Evolutionary conservation across 116 monocot genomes (phyloP), one percentile per base, ranked within the genome.

Genomic region (Trichopus zeylanicus): DNA sequence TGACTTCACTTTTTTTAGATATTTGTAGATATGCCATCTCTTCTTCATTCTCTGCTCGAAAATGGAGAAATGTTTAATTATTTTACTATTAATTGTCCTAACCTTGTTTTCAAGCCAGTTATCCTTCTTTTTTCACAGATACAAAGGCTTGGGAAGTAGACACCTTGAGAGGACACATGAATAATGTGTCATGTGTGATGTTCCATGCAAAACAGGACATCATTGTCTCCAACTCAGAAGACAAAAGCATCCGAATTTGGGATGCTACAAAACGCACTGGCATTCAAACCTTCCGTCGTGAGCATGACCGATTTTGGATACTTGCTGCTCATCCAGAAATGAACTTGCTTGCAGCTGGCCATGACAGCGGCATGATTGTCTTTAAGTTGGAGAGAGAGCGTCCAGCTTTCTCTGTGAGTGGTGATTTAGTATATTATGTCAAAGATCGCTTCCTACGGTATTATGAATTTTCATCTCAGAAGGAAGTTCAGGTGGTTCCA

Each of bases 81-180:
- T n/a, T n/a, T n/a, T n/a, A n/a, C n/a, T n/a, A n/a, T n/a, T n/a
- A n/a, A n/a, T n/a, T n/a, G n/a, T n/a, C n/a, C n/a, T n/a, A n/a
- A n/a, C n/a, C n/a, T n/a, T n/a, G n/a, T n/a, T n/a, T n/a, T n/a
- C n/a, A n/a, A n/a, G n/a, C n/a, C n/a, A n/a, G n/a, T n/a, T n/a
- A n/a, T n/a, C n/a, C n/a, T n/a, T n/a, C n/a, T 33, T 46, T 25
- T 51, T 70, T 26, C 47, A 29, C 75, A 94, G 93, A 94, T 73
- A 83, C 93, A 51, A 94, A 94, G 61, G 93, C 93, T 48, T 94
- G 93, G 93, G 93, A 94, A 61, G 93, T 94, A 22, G 93, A 94
- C 65, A 89, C 93, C 30, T 67, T 93, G 77, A 79, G 93, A 51
- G 93, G 93, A 13, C 93, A 93, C 61, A 94, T 86, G 93, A 89